Evolutionary conservation across 495 filamentous ascomycete genomes (phyloP), one percentile per base, ranked within the genome.

Genomic region (Antarctomyces pellizariae): DNA sequence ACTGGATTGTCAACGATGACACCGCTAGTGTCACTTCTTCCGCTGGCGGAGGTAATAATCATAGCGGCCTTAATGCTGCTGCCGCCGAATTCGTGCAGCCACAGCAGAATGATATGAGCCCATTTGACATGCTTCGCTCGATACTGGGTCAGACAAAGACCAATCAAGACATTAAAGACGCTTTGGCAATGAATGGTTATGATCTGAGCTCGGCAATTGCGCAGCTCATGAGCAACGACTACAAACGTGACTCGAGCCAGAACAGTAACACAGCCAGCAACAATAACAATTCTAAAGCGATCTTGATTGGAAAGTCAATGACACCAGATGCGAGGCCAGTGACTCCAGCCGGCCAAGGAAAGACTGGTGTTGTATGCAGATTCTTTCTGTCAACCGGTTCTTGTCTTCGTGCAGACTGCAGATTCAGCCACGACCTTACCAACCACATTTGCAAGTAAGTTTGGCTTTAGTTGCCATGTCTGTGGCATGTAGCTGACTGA

Each of bases 361-460:
- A 66, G 49, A 75, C 71, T 36, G 75, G 75, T 22, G 71, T 93
- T 11, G 77, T 95, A 12, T 99, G 89, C 58, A 89, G 84, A 46
- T 99, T 91, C 45, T 95, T 72, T 53, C 57, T 99, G 10, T 80
- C 83, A 8, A 84, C 71, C 10, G 89, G 89, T 3, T 70, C 78
- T 43, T 99, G 89, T 41, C 66, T 92, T 16, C 66, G 89, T 16
- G 84, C 84, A 26, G 89, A 99, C 42, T 99, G 89, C 39, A 70
- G 83, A 25, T 99, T 93, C 49, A 92, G 82, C 35, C 89, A 99
- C 50, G 89, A 99, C 42, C 54, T 89, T 17, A 90, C 77, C 36
- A 84, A 71, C 37, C 86, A 92, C 35, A 67, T 99, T 31, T 99
- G 89, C 83, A 99, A 95, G 74, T 95, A 59, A 59, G 77, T 74